phyloP scores from a whole-genome alignment of 2,329 filamentous ascomycete species.

The Arthrobotrys musiformis region DNA sequence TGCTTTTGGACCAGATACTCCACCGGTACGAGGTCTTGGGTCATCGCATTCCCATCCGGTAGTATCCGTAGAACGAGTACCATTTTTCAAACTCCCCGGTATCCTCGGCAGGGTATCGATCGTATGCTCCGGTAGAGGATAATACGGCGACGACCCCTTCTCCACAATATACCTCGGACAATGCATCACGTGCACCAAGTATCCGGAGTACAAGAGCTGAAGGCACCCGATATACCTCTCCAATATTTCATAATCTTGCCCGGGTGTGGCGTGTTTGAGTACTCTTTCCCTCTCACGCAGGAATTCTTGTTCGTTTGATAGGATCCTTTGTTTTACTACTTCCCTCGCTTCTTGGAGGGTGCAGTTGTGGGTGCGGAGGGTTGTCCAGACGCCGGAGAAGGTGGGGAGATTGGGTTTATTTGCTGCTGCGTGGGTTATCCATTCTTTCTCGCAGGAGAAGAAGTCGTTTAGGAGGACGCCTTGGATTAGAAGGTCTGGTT shows the following conservation, averaged over 20 bases:
- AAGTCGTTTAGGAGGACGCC: too few species aligned
- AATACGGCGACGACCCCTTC: background rate
- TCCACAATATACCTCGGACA: background rate
- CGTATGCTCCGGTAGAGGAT: background rate
- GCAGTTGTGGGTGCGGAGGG: background rate
- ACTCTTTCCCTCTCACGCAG: background rate
- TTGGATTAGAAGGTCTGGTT: too few species aligned
- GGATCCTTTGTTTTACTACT: background rate
- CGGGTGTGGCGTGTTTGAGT: background rate
- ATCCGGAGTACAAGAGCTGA: background rate
- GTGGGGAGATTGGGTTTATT: background rate
- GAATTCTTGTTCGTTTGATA: background rate
- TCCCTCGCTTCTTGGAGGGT: conserved; percentile 1
- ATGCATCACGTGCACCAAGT: background rate
- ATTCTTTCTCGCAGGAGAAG: too few species aligned
- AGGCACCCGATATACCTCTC: background rate
- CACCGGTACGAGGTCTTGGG: too few species aligned
- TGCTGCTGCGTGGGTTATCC: too few species aligned
- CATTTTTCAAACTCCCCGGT: background rate
- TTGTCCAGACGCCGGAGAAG: background rate
- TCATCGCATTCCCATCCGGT: too few species aligned
- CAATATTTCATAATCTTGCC: background rate
- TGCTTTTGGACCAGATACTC: too few species aligned
- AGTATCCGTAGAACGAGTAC: background rate
- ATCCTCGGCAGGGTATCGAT: background rate